phyloP scores from a whole-genome alignment of 1,139 yeast species.

The Taphrina deformans region DNA sequence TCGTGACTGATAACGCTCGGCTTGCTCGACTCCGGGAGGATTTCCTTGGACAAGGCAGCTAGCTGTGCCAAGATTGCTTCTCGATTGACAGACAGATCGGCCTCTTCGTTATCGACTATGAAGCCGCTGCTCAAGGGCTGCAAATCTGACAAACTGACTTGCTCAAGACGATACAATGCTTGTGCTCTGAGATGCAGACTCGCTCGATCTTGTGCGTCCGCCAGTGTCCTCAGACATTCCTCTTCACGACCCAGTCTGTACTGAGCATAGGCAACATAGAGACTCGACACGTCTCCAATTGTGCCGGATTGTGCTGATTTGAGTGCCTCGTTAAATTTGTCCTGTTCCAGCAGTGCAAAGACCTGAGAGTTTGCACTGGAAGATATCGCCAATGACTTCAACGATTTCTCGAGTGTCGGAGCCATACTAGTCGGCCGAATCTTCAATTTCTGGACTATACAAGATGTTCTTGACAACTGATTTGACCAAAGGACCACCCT shows the following conservation, averaged over 20 bases:
- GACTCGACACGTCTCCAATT: background rate
- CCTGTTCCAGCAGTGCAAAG: constrained; percentile 13
- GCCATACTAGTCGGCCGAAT: too few relatives aligned
- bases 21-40: background rate
- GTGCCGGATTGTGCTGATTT: background rate
- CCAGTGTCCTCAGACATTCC: constrained; percentile 7
- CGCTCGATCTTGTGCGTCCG: constrained; percentile 1
- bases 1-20: constrained; percentile 7
- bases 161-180: constrained; percentile 24
- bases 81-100: constrained; percentile 17
- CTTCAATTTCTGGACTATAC: too few relatives aligned
- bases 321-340: constrained; percentile 5
- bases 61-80: constrained; percentile 18
- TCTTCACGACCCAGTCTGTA: constrained; percentile 23
- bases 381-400: constrained; percentile 3
- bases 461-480: too few relatives aligned
- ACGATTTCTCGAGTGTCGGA: background rate
- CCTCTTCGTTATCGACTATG: constrained; percentile 15
- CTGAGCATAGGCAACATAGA: constrained; percentile 25
- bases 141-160: background rate
- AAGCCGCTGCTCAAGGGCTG: background rate
- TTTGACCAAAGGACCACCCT: too few relatives aligned
- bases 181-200: constrained; percentile 18
- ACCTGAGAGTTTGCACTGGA: background rate
- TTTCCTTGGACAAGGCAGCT: background rate